These are phyloP conservation scores for Botrytis medusae DNA, from an alignment of 2,329 filamentous ascomycete species.

Conservation along the genomic window DNA sequence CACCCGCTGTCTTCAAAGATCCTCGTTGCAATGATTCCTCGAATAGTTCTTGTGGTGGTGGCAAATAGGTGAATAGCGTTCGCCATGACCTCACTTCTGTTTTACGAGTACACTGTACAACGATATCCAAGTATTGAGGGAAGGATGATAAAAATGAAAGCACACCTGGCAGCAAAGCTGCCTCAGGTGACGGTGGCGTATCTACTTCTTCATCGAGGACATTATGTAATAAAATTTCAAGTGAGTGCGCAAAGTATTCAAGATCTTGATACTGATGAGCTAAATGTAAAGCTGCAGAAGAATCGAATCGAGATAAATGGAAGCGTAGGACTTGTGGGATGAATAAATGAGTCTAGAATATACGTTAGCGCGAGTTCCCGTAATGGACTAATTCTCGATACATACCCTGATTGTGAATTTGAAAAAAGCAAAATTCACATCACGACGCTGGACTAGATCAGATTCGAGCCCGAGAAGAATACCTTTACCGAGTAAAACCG, in stretches of 20 bases:
- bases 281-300: slow-evolving; percentile 76
- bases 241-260: slow-evolving; percentile 87
- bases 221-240: slow-evolving; percentile 89
- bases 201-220: slow-evolving; percentile 96
- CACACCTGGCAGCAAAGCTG: slow-evolving; percentile 63
- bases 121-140: slow-evolving; percentile 86
- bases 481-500: slow-evolving; percentile 82
- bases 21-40: slow-evolving; percentile 86
- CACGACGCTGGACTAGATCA: slow-evolving; percentile 87
- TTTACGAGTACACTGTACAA: slow-evolving; percentile 95
- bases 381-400: slow-evolving; percentile 25
- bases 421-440: slow-evolving; percentile 87
- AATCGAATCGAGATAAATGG: slow-evolving; percentile 72
- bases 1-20: slow-evolving; percentile 89
- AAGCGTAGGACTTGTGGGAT: slow-evolving; percentile 83
- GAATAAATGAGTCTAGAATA: slow-evolving; percentile 80
- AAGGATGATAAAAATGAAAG: slow-evolving; percentile 68
- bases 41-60: slow-evolving; percentile 86
- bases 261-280: slow-evolving; percentile 83
- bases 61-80: slow-evolving; percentile 87
- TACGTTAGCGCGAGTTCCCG: slow-evolving; percentile 24
- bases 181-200: slow-evolving; percentile 59
- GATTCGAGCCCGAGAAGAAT: slow-evolving; percentile 89
- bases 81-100: slow-evolving; percentile 95
- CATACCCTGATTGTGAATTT: slow-evolving; percentile 83